phyloP scores from a whole-genome alignment of 768 basidiomycete species.

The Rhodosporidiobolus sp. region DNA sequence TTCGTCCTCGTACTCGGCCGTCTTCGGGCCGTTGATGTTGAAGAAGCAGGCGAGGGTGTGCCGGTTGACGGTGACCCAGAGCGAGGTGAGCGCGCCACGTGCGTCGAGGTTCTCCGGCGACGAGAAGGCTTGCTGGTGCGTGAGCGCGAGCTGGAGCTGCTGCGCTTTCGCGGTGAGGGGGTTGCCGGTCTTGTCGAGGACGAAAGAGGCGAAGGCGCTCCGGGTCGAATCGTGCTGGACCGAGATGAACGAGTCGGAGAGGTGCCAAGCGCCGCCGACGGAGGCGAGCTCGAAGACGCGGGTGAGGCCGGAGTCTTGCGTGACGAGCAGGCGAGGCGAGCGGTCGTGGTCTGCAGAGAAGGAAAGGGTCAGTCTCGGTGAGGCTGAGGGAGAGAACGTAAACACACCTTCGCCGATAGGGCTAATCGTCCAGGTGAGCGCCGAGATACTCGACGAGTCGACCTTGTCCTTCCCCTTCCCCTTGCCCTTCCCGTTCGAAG shows the following conservation, averaged over 20 bases:
- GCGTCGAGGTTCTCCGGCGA: conserved; percentile 13
- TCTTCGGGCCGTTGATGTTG: conserved; percentile 36
- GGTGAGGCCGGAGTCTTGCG: conserved; percentile 59
- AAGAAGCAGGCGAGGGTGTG: conserved; percentile 21
- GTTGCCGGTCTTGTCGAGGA: conserved; percentile 47
- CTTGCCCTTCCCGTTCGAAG: conserved; percentile 49
- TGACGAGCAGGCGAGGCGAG: conserved; percentile 61
- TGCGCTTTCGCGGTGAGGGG: conserved; percentile 18
- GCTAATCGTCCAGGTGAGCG: conserved; percentile 67
- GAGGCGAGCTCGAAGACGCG: conserved; percentile 59
- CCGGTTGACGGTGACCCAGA: conserved; percentile 34
- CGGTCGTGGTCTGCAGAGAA: conserved; percentile 51
- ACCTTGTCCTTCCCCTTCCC: conserved; percentile 53
- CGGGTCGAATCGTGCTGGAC: conserved; percentile 50
- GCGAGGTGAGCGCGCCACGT: conserved; percentile 27
- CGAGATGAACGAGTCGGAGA: conserved; percentile 47
- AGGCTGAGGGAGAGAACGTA: not conserved
- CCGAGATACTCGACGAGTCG: conserved; percentile 55
- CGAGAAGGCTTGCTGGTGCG: conserved; percentile 20
- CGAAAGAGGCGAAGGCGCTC: conserved; percentile 47
- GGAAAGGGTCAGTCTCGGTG: too few relatives aligned
- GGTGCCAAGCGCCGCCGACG: conserved; percentile 53
- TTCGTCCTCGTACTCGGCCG: conserved; percentile 33
- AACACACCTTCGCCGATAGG: conserved; percentile 57
- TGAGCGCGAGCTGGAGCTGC: conserved; percentile 29